Percentiles rank a stretch among this genome's conserved stretches.
Conservation (phyloP, 164 flowering plant genomes). For the Aristolochia contorta region DNA sequence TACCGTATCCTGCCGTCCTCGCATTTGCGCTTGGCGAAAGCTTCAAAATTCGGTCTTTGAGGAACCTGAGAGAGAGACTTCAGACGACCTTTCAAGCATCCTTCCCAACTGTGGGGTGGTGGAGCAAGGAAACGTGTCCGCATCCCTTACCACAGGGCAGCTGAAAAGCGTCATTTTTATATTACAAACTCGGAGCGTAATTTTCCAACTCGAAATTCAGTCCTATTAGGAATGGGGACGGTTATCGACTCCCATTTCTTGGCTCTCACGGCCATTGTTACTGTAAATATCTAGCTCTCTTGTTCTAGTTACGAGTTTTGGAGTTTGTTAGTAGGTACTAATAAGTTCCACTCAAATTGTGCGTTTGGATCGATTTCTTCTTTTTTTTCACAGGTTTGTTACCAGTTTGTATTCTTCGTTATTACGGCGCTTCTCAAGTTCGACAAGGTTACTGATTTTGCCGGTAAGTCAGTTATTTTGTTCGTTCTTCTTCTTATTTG, state of each 20-base stretch:
- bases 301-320: not conserved
- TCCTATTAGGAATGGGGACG: conserved; percentile 37
- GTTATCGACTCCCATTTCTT: conserved; percentile 84
- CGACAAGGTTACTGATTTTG: conserved; percentile 91
- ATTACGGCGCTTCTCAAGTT: conserved; percentile 81
- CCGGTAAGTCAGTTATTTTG: conserved; percentile 32
- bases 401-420: conserved; percentile 74
- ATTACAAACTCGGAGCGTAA: too few relatives aligned
- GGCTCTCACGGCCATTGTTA: conserved; percentile 67
- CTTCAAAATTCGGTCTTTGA: too few relatives aligned
- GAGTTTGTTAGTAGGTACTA: too few relatives aligned
- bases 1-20: too few relatives aligned
- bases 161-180: too few relatives aligned
- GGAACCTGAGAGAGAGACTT: too few relatives aligned
- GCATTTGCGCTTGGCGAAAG: too few relatives aligned
- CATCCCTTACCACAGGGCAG: too few relatives aligned
- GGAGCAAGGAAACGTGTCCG: too few relatives aligned
- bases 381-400: conserved; percentile 43
- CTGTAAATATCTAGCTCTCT: conserved; percentile 13
- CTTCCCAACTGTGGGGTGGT: too few relatives aligned
- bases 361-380: not conserved
- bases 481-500: not conserved
- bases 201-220: too few relatives aligned
- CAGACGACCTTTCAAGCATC: too few relatives aligned
- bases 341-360: not conserved